Evolutionary conservation across 2,329 filamentous ascomycete genomes (phyloP).

Genomic region (Colletotrichum sp.): DNA sequence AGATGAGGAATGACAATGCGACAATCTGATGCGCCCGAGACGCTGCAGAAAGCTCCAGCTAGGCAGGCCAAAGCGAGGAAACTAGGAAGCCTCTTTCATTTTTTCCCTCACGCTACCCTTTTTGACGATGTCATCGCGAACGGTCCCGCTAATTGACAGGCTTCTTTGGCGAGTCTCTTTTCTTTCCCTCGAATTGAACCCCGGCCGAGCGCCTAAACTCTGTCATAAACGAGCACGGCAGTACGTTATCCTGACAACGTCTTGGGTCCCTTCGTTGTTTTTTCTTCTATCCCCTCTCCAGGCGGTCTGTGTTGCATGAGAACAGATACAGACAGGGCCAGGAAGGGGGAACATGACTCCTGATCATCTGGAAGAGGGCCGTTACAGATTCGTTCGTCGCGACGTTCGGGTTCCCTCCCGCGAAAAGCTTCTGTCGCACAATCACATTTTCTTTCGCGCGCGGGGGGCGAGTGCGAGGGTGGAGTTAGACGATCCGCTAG

Average conservation of each 20-base stretch:
- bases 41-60: slow-evolving; percentile 9
- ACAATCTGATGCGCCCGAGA: slow-evolving; percentile 3
- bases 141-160: background rate
- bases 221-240: background rate
- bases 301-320: slow-evolving; percentile 4
- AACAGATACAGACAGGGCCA: background rate
- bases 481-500: background rate
- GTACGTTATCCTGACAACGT: background rate
- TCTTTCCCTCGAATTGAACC: background rate
- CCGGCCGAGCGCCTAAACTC: background rate
- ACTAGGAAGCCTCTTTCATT: background rate
- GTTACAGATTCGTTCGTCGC: background rate
- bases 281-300: background rate
- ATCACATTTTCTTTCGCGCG: background rate
- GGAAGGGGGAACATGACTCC: background rate
- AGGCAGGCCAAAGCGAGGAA: slow-evolving; percentile 1
- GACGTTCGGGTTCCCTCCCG: background rate
- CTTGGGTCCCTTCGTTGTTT: background rate
- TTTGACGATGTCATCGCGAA: slow-evolving; percentile 17
- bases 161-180: background rate
- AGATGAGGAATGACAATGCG: slow-evolving; percentile 19
- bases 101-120: slow-evolving; percentile 10
- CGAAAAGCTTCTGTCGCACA: background rate
- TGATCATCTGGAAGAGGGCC: background rate
- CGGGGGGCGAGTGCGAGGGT: background rate